Percentiles rank a stretch among this genome's conserved stretches.
Evolutionary conservation across 202 grass and related monocot genomes (phyloP).

Genomic region (Hordeum pubiflorum): DNA sequence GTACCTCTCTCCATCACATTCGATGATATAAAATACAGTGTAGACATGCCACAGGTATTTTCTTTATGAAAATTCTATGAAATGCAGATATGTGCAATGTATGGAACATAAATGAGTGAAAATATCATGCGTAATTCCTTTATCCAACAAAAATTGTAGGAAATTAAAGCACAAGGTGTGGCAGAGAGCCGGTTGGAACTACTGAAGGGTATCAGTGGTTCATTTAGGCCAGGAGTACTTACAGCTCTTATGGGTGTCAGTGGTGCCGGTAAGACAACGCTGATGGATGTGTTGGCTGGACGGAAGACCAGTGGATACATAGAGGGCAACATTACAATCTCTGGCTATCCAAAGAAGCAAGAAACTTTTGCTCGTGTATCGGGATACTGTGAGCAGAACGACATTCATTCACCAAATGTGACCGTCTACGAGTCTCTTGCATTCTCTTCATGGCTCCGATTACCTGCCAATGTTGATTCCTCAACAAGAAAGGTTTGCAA

Average conservation of each 20-base stretch:
- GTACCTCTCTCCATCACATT: slow-evolving; percentile 71
- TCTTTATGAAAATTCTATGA: background rate
- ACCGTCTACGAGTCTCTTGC: slow-evolving; percentile 73
- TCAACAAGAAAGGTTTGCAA: slow-evolving; percentile 60
- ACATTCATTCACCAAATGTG: slow-evolving; percentile 78
- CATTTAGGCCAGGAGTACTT: slow-evolving; percentile 85
- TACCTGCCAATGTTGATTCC: slow-evolving; percentile 50
- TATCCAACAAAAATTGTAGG: slow-evolving; percentile 45
- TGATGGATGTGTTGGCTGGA: slow-evolving; percentile 86
- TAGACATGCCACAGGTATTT: slow-evolving; percentile 85
- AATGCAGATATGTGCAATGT: background rate
- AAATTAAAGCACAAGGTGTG: slow-evolving; percentile 73
- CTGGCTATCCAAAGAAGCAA: slow-evolving; percentile 83
- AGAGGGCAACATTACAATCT: slow-evolving; percentile 68
- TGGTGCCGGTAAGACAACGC: slow-evolving; percentile 87
- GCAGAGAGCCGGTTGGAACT: slow-evolving; percentile 53
- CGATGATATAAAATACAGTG: slow-evolving; percentile 72
- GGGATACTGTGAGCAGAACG: slow-evolving; percentile 83
- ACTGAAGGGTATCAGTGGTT: slow-evolving; percentile 80
- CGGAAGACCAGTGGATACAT: slow-evolving; percentile 93
- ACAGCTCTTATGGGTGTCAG: slow-evolving; percentile 95
- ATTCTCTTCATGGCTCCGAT: slow-evolving; percentile 82
- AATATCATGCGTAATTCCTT: slow-evolving; percentile 4
- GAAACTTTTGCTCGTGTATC: slow-evolving; percentile 90
- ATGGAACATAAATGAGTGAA: slow-evolving; percentile 1